phyloP scores from a whole-genome alignment of 2,329 filamentous ascomycete species.

The Tetracladium maxilliforme region DNA sequence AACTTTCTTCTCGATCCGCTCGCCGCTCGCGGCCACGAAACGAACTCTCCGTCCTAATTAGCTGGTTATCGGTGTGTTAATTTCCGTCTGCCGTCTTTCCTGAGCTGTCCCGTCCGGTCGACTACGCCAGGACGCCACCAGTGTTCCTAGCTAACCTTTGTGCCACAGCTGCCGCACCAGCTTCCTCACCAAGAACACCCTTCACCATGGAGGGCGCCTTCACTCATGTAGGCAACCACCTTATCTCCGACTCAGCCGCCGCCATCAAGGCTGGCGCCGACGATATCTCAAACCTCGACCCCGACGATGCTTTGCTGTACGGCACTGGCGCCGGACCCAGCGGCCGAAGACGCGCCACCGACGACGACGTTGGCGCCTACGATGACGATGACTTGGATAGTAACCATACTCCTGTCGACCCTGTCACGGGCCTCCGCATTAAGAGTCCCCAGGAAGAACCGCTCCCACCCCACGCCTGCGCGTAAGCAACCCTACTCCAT shows the following conservation, averaged over 20 bases:
- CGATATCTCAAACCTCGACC: constrained; percentile 53
- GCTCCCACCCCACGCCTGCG: constrained; percentile 87
- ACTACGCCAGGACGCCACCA: too few species aligned
- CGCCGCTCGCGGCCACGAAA: too few species aligned
- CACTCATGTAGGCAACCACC: constrained; percentile 74
- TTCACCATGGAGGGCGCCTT: constrained; percentile 69
- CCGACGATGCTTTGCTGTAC: constrained; percentile 71
- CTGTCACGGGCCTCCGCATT: constrained; percentile 15
- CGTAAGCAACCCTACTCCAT: constrained; percentile 41
- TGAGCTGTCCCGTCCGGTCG: too few species aligned
- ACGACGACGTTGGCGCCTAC: constrained; percentile 71
- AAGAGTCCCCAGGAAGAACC: constrained; percentile 73
- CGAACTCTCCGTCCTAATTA: too few species aligned
- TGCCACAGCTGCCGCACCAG: too few species aligned
- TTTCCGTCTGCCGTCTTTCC: too few species aligned
- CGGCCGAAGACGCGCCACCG: constrained; percentile 31
- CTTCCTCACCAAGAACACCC: constrained; percentile 4
- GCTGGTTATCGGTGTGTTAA: too few species aligned
- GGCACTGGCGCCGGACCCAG: constrained; percentile 47
- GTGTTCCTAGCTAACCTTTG: too few species aligned
- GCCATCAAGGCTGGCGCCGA: constrained; percentile 85
- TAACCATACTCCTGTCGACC: too few species aligned
- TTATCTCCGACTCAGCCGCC: constrained; percentile 69
- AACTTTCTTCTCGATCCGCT: too few species aligned
- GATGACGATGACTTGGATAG: constrained; percentile 67